Evolutionary conservation across 495 filamentous ascomycete genomes (phyloP).

Genomic region (Xylaria palmicola): DNA sequence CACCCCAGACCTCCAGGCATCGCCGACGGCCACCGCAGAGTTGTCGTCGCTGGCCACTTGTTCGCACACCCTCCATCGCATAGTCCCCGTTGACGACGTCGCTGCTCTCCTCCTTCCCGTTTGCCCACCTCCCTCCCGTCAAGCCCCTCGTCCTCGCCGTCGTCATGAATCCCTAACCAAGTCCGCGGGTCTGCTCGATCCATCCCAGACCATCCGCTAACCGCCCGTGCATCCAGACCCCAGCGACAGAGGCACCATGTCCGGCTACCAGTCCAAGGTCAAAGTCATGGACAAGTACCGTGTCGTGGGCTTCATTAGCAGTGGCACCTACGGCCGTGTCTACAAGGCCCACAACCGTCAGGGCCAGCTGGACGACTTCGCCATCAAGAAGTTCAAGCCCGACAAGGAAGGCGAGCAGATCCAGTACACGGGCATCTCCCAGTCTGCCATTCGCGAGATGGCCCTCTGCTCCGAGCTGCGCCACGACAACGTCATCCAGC

Average conservation of each 20-base stretch:
- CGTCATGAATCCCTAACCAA: neutral
- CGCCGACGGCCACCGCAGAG: too few species aligned
- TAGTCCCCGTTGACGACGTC: too few species aligned
- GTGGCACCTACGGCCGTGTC: constrained; percentile 97
- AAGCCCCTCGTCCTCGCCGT: too few species aligned
- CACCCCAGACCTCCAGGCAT: too few species aligned
- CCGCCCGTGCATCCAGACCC: constrained; percentile 38
- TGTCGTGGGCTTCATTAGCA: constrained; percentile 96
- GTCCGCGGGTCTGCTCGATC: neutral
- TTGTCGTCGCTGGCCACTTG: too few species aligned
- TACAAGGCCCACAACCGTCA: constrained; percentile 90
- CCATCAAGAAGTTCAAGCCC: constrained; percentile 99
- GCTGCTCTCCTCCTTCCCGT: too few species aligned
- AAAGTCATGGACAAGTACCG: constrained; percentile 88
- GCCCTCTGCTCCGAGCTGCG: constrained; percentile 91
- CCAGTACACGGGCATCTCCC: constrained; percentile 95
- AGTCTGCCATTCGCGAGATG: constrained; percentile 98
- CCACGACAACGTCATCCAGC: constrained; percentile 85
- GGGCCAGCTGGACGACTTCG: constrained; percentile 72
- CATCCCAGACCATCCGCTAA: neutral
- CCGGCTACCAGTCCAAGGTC: constrained; percentile 78
- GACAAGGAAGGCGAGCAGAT: constrained; percentile 96
- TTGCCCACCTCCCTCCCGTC: too few species aligned
- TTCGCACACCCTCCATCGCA: too few species aligned
- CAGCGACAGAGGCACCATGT: constrained; percentile 44